phyloP scores from a whole-genome alignment of 805 yeast genomes.

The Spencermartinsiella europaea region DNA sequence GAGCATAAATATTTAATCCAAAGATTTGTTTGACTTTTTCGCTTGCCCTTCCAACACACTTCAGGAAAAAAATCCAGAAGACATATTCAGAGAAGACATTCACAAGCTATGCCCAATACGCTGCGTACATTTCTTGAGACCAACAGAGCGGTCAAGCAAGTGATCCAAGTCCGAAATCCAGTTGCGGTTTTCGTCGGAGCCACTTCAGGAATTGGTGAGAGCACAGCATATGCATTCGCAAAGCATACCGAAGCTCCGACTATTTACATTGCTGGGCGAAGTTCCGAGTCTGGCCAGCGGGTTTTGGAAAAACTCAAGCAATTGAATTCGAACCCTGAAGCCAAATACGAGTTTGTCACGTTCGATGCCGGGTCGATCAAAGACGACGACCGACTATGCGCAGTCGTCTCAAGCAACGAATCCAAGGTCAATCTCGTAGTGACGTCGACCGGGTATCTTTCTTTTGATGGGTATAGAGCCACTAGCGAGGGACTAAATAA shows the following conservation, averaged over 20 bases:
- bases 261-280: conserved; percentile 26
- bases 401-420: conserved; percentile 13
- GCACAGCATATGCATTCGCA: conserved; percentile 25
- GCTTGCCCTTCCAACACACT: too few relatives aligned
- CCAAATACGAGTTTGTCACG: conserved; percentile 20
- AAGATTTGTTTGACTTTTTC: too few relatives aligned
- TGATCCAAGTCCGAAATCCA: not conserved
- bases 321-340: conserved; percentile 15
- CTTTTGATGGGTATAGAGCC: conserved; percentile 34
- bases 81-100: too few relatives aligned
- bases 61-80: too few relatives aligned
- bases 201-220: conserved; percentile 28
- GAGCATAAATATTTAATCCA: too few relatives aligned
- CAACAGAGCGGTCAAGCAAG: not conserved
- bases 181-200: conserved; percentile 19
- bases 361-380: conserved; percentile 19
- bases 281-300: conserved; percentile 20
- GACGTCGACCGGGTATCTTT: conserved; percentile 17
- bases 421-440: conserved; percentile 21
- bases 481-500: conserved; percentile 26
- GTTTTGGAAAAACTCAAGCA: conserved; percentile 19
- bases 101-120: too few relatives aligned
- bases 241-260: conserved; percentile 22
- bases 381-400: conserved; percentile 19
- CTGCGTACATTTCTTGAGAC: conserved; percentile 1